Evolutionary conservation across 129 eudicot genomes (phyloP).

Genomic region (Chrysanthemum makinoi): DNA sequence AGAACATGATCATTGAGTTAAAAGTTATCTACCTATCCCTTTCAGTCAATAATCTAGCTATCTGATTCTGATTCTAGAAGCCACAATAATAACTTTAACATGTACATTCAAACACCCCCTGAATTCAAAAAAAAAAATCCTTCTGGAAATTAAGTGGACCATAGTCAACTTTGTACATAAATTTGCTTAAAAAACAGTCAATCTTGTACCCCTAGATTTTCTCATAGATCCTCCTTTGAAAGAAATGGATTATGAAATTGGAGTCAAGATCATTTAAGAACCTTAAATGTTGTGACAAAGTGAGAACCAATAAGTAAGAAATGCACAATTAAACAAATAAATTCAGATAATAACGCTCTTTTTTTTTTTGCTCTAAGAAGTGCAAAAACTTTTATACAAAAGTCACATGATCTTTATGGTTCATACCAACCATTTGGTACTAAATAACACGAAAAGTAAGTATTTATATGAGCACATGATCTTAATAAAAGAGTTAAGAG

Average conservation of each 20-base stretch:
- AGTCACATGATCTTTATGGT: not conserved
- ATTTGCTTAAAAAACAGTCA: slow-evolving; percentile 8
- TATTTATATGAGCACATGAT: slow-evolving; percentile 1
- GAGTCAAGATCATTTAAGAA: too few relatives aligned
- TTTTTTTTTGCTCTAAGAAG: not conserved
- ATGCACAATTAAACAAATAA: too few relatives aligned
- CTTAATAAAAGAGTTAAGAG: not conserved
- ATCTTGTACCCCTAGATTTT: not conserved
- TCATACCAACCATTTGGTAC: slow-evolving; percentile 7
- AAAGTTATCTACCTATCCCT: too few relatives aligned
- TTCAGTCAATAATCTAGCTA: not conserved
- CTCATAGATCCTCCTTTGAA: not conserved
- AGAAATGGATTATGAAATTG: slow-evolving; percentile 10
- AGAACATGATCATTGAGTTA: too few relatives aligned
- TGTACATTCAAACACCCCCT: not conserved
- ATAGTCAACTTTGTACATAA: slow-evolving; percentile 21
- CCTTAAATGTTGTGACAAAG: not conserved
- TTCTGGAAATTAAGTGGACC: slow-evolving; percentile 13
- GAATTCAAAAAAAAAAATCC: slow-evolving; percentile 1
- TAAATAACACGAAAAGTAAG: not conserved
- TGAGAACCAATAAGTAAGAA: too few relatives aligned
- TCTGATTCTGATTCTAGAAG: not conserved
- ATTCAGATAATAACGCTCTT: not conserved
- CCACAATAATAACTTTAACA: not conserved
- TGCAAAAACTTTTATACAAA: not conserved